A percentile compares a stretch with the other conserved stretches of the same genome.
Evolutionary conservation across 208 protist species (phyloP).

Genomic region (Tritrichomonas foetus): DNA sequence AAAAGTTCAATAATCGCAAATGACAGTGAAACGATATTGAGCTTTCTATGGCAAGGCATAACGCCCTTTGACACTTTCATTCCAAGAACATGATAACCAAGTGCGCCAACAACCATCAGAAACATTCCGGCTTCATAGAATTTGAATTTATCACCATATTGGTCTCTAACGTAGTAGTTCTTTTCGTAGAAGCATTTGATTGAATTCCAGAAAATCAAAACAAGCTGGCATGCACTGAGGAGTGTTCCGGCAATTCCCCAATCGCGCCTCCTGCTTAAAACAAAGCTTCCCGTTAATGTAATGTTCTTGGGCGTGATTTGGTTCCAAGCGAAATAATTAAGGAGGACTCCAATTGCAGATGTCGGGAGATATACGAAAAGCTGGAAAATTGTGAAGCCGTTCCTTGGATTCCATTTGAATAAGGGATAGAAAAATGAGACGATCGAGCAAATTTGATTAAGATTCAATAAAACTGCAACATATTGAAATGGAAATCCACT

Average conservation of each 20-base stretch:
- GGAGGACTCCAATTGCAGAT: not conserved
- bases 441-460: not conserved
- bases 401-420: not conserved
- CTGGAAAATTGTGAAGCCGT: not conserved
- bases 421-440: not conserved
- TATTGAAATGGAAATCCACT: not conserved
- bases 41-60: not conserved
- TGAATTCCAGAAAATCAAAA: not conserved
- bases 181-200: not conserved
- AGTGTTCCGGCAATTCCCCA: not conserved
- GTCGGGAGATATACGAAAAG: not conserved
- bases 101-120: not conserved
- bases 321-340: not conserved
- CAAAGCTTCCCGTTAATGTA: not conserved
- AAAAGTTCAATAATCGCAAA: too few relatives aligned
- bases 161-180: not conserved
- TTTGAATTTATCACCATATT: not conserved
- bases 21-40: not conserved
- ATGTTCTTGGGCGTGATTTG: not conserved
- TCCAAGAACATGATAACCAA: not conserved
- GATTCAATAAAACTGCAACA: not conserved
- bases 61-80: not conserved
- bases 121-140: not conserved
- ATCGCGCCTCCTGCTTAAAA: not conserved
- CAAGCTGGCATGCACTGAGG: not conserved